phyloP scores from a whole-genome alignment of 169 alveolate species.

The Plasmodium ovale region DNA sequence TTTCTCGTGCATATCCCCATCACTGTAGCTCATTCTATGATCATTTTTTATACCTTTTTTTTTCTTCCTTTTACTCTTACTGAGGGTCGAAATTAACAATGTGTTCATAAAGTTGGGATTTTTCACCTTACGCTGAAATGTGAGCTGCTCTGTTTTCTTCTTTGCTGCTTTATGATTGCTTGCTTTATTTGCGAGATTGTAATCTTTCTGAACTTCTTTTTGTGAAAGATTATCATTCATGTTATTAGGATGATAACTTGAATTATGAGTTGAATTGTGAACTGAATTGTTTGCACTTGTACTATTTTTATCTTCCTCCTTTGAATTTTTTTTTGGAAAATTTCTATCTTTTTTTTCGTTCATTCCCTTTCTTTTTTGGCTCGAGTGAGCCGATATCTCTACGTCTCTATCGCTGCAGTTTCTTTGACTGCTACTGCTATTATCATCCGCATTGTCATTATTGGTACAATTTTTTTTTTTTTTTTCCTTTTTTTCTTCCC shows the following conservation, averaged over 20 bases:
- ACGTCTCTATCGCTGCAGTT: not conserved
- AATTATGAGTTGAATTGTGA: not conserved
- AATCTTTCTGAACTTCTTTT: not conserved
- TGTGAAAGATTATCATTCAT: not conserved
- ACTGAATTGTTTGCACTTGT: not conserved
- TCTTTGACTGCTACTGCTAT: not conserved
- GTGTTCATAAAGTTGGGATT: no score
- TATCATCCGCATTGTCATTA: not conserved
- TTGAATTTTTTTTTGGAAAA: conserved; percentile 6
- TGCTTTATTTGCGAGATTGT: not conserved
- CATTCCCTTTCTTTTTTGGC: conserved; percentile 6
- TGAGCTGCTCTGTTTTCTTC: not conserved
- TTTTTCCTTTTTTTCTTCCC: not conserved
- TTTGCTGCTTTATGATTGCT: not conserved
- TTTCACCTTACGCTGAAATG: not conserved
- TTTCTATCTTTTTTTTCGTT: conserved; percentile 5
- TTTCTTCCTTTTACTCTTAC: not conserved
- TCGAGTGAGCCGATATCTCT: not conserved
- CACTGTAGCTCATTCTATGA: conserved; percentile 40
- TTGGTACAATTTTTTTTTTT: not conserved
- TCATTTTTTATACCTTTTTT: not conserved
- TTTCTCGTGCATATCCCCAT: conserved; percentile 59
- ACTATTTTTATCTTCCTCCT: conserved; percentile 3
- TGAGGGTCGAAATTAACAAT: no score
- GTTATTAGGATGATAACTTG: not conserved